Percentiles rank a stretch among this genome's conserved stretches.
Conservation (phyloP, 106 monocot species). For the Dioscorea alata region DNA sequence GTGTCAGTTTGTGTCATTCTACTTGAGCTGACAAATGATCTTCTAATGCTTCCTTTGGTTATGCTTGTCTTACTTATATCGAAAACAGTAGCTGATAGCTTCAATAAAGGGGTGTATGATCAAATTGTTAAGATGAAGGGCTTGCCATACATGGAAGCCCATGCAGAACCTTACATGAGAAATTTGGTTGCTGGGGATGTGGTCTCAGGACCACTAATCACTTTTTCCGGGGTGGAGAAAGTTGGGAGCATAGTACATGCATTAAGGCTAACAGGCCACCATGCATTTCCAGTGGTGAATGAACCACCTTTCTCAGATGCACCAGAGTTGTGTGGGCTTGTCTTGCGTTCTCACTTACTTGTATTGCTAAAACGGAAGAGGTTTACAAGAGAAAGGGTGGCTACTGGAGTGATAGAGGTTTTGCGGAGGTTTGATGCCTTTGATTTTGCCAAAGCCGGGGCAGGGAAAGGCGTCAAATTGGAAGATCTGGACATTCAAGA, state of each 20-base stretch:
- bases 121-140: slow-evolving; percentile 90
- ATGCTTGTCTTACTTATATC: slow-evolving; percentile 93
- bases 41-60: slow-evolving; percentile 78
- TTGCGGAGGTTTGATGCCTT: slow-evolving; percentile 42
- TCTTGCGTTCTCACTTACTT: slow-evolving; percentile 67
- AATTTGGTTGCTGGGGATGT: slow-evolving; percentile 73
- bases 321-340: slow-evolving; percentile 68
- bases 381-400: slow-evolving; percentile 54
- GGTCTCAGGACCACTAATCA: slow-evolving; percentile 58
- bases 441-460: slow-evolving; percentile 70
- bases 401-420: slow-evolving; percentile 20
- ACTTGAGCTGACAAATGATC: slow-evolving; percentile 94
- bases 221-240: slow-evolving; percentile 69
- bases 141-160: slow-evolving; percentile 82
- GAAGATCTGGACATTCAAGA: slow-evolving; percentile 50
- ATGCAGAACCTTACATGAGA: slow-evolving; percentile 93
- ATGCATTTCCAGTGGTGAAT: slow-evolving; percentile 85
- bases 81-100: slow-evolving; percentile 84
- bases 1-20: slow-evolving; percentile 92
- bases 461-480: slow-evolving; percentile 64
- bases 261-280: slow-evolving; percentile 68
- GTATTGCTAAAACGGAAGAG: slow-evolving; percentile 63
- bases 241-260: slow-evolving; percentile 62
- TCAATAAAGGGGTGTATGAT: slow-evolving; percentile 89
- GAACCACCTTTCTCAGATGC: slow-evolving; percentile 75